Evolutionary conservation across 1,139 yeast genomes (phyloP).

Genomic region (Suhomyces yuchorum): DNA sequence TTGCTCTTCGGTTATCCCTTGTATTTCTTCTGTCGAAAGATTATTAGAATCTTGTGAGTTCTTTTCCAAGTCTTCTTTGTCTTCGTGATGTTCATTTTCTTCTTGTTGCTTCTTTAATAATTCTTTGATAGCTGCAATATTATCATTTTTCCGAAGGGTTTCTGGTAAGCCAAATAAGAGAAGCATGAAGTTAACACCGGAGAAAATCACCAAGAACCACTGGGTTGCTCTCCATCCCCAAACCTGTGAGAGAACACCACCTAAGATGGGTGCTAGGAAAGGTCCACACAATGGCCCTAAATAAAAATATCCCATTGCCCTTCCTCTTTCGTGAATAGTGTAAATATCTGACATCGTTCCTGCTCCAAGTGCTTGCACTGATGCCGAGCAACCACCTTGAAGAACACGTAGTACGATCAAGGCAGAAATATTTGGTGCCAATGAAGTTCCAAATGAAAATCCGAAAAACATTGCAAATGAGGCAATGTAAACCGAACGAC

Average conservation of each 20-base stretch:
- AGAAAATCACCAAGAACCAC: slow-evolving; percentile 75
- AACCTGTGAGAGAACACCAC: slow-evolving; percentile 69
- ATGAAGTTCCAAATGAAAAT: slow-evolving; percentile 73
- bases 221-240: slow-evolving; percentile 93
- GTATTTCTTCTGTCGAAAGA: slow-evolving; percentile 20
- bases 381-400: slow-evolving; percentile 80
- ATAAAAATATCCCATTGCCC: slow-evolving; percentile 79
- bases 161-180: slow-evolving; percentile 70
- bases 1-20: slow-evolving; percentile 17
- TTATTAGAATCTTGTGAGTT: slow-evolving; percentile 13
- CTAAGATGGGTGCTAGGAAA: slow-evolving; percentile 75
- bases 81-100: slow-evolving; percentile 19
- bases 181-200: slow-evolving; percentile 54
- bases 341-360: slow-evolving; percentile 82
- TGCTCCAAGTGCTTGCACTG: slow-evolving; percentile 89
- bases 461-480: slow-evolving; percentile 66
- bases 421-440: slow-evolving; percentile 60
- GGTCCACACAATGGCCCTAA: slow-evolving; percentile 85
- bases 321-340: slow-evolving; percentile 68
- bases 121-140: slow-evolving; percentile 49
- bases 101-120: slow-evolving; percentile 22
- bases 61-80: slow-evolving; percentile 16
- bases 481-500: slow-evolving; percentile 70
- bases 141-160: slow-evolving; percentile 62
- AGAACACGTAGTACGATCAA: slow-evolving; percentile 70